Conservation (phyloP, 1,284 basidiomycete genomes). For the Trametes sp. region DNA sequence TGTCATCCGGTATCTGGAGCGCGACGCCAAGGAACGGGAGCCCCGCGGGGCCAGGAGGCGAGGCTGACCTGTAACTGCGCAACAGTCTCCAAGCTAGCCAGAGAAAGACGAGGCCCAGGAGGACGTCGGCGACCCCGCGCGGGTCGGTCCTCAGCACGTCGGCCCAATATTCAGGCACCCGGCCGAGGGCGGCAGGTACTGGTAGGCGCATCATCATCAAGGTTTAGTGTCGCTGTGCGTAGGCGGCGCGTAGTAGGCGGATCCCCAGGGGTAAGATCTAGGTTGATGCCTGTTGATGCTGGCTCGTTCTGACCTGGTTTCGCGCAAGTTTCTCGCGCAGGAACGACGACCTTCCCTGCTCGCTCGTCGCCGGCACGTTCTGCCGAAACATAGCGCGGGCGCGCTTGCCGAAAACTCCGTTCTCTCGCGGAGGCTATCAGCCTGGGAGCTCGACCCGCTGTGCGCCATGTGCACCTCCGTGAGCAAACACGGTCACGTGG, state of each 20-base stretch:
- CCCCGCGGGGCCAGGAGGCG: constrained; percentile 40
- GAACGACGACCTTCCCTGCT: too few species aligned
- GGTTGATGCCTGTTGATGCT: too few species aligned
- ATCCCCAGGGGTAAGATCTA: not conserved
- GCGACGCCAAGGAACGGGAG: constrained; percentile 41
- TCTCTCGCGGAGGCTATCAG: not conserved
- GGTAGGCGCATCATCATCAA: not conserved
- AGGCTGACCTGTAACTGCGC: not conserved
- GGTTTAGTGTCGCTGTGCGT: not conserved
- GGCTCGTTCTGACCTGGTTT: too few species aligned
- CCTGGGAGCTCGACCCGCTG: not conserved
- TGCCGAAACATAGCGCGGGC: not conserved
- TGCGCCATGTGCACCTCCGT: not conserved
- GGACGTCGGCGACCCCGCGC: not conserved
- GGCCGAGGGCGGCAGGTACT: not conserved
- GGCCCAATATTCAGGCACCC: not conserved
- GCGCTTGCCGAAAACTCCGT: not conserved
- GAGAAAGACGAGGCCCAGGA: constrained; percentile 1
- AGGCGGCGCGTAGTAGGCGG: not conserved
- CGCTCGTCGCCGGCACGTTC: not conserved
- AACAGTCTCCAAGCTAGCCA: constrained; percentile 2
- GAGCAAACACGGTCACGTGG: not conserved
- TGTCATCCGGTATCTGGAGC: constrained; percentile 40
- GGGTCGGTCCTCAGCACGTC: not conserved
- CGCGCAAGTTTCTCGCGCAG: too few species aligned